Conservation (phyloP, 78 protist genomes). For the Dictyostelium firmibasis region DNA sequence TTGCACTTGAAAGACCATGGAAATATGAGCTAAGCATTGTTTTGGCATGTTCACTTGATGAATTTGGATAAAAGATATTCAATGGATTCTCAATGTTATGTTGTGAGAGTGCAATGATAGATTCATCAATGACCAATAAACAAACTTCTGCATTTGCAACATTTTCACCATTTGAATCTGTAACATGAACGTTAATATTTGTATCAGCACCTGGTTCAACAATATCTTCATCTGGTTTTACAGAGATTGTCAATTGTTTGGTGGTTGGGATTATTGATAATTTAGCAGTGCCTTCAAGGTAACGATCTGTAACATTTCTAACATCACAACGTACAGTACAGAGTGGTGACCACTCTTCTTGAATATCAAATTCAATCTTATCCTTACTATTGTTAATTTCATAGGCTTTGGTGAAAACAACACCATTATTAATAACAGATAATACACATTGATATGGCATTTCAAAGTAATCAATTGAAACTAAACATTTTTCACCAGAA, state of each 20-base stretch:
- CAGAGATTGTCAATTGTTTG: constrained; percentile 3
- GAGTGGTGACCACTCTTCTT: constrained; percentile 57
- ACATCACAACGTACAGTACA: constrained; percentile 10
- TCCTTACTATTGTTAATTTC: not conserved
- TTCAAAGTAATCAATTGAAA: not conserved
- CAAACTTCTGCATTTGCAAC: constrained; percentile 71
- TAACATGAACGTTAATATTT: constrained; percentile 41
- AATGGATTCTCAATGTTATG: constrained; percentile 51
- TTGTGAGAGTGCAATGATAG: constrained; percentile 31
- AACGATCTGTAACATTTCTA: not conserved
- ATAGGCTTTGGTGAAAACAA: constrained; percentile 27
- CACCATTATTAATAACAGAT: constrained; percentile 41
- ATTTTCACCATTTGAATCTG: constrained; percentile 19
- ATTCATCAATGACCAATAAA: constrained; percentile 70
- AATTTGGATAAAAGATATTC: constrained; percentile 37
- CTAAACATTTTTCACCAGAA: constrained; percentile 1
- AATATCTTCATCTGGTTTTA: constrained; percentile 68
- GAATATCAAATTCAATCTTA: not conserved
- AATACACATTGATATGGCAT: constrained; percentile 18
- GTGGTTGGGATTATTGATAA: not conserved
- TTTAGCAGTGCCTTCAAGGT: not conserved
- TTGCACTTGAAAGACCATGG: not conserved
- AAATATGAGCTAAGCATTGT: not conserved
- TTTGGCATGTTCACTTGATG: not conserved
- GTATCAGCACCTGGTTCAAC: constrained; percentile 77